Evolutionary conservation across 2,329 filamentous ascomycete species (phyloP), one percentile per base, ranked within the genome.

Genomic region (Claviceps citrina): DNA sequence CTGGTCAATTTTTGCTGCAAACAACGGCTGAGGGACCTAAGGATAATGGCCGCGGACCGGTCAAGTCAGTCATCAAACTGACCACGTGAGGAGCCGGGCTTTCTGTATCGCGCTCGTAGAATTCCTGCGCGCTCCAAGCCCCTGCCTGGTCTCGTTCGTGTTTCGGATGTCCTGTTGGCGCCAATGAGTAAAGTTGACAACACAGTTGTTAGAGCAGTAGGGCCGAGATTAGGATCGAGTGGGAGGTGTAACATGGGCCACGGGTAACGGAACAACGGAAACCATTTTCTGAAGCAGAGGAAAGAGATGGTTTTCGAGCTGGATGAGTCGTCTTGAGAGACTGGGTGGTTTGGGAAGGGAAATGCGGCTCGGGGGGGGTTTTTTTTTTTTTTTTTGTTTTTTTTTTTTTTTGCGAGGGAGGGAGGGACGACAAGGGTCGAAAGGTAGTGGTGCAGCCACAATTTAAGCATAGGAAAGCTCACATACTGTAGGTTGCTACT

Each of bases 151-250:
- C 39, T n/a, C 22, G 25, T 12, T 16, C 36, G 31, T 34, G 39
- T 44, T 42, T 44, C 39, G 41, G 32, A 39, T 36, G 9, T 19
- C 22, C 20, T 19, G 39, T 36, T 31, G 39, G 31, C 31, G 12
- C 22, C 26, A n/a, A 36, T 15, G 15, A 19, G 31, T 36, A 31
- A 35, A 12, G n/a, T 37, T 31, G 36, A 39, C 27, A 32, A 27
- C 22, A 27, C 22, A 36, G 27, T 27, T 41, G 22, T 41, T 16
- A 18, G 6, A 15, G 27, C 9, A 5, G n/a, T n/a, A 8, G 26
- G 26, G 20, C 8, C 13, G 20, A 31, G 5, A 31, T 40, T 26
- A 40, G 38, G n/a, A 36, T 20, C 20, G 26, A n/a, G 18, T 25
- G n/a, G n/a, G 16, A 16, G 31, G 25, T 34, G 20, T n/a, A 13